These are phyloP conservation scores for Epichloe bromicola DNA, from an alignment of 2,329 filamentous ascomycete species.

Conservation along the genomic window DNA sequence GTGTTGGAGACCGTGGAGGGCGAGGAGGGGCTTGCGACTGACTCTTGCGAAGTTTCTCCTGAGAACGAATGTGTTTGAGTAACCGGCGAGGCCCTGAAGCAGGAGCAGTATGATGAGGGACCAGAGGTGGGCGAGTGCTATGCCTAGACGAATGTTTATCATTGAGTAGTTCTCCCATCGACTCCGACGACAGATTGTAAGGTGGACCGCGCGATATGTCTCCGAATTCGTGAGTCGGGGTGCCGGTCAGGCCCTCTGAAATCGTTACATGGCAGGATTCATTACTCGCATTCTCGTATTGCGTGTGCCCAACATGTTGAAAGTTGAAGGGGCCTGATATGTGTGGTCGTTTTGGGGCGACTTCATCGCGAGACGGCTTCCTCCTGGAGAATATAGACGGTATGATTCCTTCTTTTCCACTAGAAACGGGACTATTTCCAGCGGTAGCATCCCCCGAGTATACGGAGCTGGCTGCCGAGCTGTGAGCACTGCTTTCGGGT, in stretches of 20 bases:
- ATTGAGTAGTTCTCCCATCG: constrained; percentile 8
- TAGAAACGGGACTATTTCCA: constrained; percentile 18
- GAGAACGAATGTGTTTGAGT: constrained; percentile 33
- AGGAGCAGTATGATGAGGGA: constrained; percentile 11
- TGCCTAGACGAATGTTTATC: not conserved
- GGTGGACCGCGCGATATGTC: not conserved
- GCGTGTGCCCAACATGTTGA: constrained; percentile 48
- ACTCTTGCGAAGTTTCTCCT: constrained; percentile 34
- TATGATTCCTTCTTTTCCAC: constrained; percentile 32
- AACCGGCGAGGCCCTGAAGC: constrained; percentile 19
- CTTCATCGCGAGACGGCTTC: constrained; percentile 25
- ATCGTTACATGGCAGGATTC: constrained; percentile 9
- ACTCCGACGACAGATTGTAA: constrained; percentile 18
- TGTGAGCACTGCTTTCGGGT: constrained; percentile 36
- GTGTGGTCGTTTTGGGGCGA: constrained; percentile 28
- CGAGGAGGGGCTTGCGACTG: constrained; percentile 34
- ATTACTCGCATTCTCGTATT: constrained; percentile 33
- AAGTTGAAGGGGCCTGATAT: constrained; percentile 57
- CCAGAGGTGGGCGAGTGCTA: constrained; percentile 8
- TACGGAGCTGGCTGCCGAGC: constrained; percentile 33
- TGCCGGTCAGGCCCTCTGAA: not conserved
- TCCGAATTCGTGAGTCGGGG: not conserved
- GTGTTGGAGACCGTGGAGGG: constrained; percentile 30
- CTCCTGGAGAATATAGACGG: constrained; percentile 39
- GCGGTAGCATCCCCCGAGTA: constrained; percentile 30